Evolutionary conservation across 1,284 basidiomycete genomes (phyloP), one percentile per base, ranked within the genome.

Genomic region (Sanghuangporus sanghuang): DNA sequence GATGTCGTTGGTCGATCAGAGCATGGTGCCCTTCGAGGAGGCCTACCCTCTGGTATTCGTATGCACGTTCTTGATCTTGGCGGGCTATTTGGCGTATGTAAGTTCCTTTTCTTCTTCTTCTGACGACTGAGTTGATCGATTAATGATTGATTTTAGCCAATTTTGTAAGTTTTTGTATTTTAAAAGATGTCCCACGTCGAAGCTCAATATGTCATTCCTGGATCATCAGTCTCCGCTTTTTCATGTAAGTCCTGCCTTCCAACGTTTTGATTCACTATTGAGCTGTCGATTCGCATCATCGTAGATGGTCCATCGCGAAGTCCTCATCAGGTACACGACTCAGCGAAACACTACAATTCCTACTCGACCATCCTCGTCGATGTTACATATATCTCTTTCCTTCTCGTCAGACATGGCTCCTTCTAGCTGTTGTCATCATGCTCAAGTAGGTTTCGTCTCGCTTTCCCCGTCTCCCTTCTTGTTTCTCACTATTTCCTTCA

Each of bases 371-470:
- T 71, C 96, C 96, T n/a, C 85, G 96, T 23, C 85, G 96, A 67
- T 95, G 96, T 77, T 98, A 94, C 72, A 87, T 96, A 49, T 96
- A 97, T 74, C 84, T 99, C 7, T 98, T 99, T 71, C 96, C 96
- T 0, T 89, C 93, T 0, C 92, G 95, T 68, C 95, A 98, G 73
- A 98, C 96, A 2, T 96, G 95, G 93, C 93, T 96, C 69, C 83
- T 98, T 12, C 68, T 94, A 0, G 82, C 84, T 1, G 69, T 97
- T 49, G 73, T 91, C 0, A 46, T 90, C 9, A 71, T 79, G 3
- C 79, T 98, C 40, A 94, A 87, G 89, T 93, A 69, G 67, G 83
- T 74, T 6, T 46, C 21, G 1, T 46, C 16, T 3, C 44, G 7
- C 18, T 6, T 46, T n/a, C 1, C 18, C 3, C 14, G 2, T 3